Conservation (phyloP, 306 rosid genomes). For the Sesbania bispinosa region DNA sequence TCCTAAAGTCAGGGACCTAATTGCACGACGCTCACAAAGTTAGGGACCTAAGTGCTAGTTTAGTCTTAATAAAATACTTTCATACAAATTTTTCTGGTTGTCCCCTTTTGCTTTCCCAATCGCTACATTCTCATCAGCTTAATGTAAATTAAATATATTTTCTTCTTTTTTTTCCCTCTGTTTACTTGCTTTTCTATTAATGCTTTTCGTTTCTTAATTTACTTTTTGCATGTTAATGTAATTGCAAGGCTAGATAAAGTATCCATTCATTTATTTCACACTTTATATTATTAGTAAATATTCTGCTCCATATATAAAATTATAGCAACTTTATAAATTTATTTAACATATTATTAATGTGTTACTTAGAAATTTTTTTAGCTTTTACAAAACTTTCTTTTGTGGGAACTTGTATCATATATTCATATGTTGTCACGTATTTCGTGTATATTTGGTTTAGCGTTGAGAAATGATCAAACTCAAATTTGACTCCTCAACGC, state of each 20-base stretch:
- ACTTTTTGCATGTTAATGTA: neutral
- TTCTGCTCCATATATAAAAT: neutral
- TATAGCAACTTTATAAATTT: neutral
- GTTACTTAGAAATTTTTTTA: no score
- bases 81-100: neutral
- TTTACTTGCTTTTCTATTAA: neutral
- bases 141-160: neutral
- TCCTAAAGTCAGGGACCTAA: no score
- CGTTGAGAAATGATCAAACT: no score
- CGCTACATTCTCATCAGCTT: neutral
- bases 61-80: no score
- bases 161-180: neutral
- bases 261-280: neutral
- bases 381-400: neutral
- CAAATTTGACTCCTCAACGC: no score
- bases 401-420: no score
- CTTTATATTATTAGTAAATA: neutral
- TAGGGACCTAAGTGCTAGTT: no score
- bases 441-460: no score
- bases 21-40: no score
- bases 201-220: neutral
- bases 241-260: neutral
- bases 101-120: neutral
- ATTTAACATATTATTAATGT: neutral
- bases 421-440: no score